These are phyloP conservation scores for Microcyclospora pomicola DNA, from an alignment of 2,329 filamentous ascomycete genomes.

Conservation along the genomic window DNA sequence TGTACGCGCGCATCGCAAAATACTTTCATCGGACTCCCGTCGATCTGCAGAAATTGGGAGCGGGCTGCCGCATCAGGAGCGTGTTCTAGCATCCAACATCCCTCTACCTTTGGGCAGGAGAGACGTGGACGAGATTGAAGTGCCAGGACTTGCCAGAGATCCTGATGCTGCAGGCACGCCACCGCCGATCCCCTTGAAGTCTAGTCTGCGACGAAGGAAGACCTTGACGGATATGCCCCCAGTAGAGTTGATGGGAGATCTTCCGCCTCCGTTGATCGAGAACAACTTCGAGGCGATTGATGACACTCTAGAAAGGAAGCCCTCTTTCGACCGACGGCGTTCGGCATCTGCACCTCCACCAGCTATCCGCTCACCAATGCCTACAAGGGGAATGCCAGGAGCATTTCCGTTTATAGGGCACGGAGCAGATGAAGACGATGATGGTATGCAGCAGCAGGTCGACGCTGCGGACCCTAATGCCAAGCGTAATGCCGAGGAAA, in stretches of 20 bases:
- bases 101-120: slow-evolving; percentile 54
- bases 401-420: slow-evolving; percentile 4
- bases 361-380: slow-evolving; percentile 5
- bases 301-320: background rate
- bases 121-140: slow-evolving; percentile 68
- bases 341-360: slow-evolving; percentile 15
- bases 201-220: slow-evolving; percentile 8
- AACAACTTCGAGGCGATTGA: too few species aligned
- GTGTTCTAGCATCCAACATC: slow-evolving; percentile 41
- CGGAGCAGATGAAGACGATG: slow-evolving; percentile 2
- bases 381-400: slow-evolving; percentile 3
- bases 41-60: slow-evolving; percentile 5
- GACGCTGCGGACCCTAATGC: slow-evolving; percentile 1
- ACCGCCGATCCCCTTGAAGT: too few species aligned
- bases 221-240: background rate
- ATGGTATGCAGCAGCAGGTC: slow-evolving; percentile 1
- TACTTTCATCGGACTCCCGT: too few species aligned
- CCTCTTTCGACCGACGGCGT: slow-evolving; percentile 12
- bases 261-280: too few species aligned
- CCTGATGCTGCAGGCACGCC: slow-evolving; percentile 37
- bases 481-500: slow-evolving; percentile 1
- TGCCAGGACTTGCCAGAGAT: slow-evolving; percentile 55
- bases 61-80: slow-evolving; percentile 28
- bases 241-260: too few species aligned
- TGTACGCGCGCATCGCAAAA: background rate